Base-by-base conservation (phyloP, 352 stramenopile genomes). In the Salisapilia sapeloensis region DNA sequence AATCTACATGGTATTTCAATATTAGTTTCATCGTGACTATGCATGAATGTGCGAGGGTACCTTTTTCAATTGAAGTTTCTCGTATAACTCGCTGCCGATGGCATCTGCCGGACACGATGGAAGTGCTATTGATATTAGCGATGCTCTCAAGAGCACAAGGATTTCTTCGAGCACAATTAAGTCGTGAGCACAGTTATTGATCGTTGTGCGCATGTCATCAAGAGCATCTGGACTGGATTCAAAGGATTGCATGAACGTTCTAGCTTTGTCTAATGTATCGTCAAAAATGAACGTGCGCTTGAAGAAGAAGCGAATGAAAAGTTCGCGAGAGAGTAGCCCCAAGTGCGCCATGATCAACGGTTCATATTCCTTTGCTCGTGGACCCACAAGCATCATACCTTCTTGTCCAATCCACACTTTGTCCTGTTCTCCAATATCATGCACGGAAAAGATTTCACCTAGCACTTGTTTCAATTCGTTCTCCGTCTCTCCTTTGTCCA, bases 381-480 rank as follows among this genome's bases (percentile, higher is more conserved):
- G 86, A 0, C 90, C 90, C 14, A 85, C 82, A 21, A 97, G 60
- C 4, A 97, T 44, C 50, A 97, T 72, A 8, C 90, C 91, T 29
- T 96, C 71, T 2, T 75, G 74, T 4, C 93, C 92, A 47, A 98
- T 95, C 17, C 97, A 60, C 17, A 98, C 59, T 32, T 93, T 95
- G 50, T 98, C 92, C 50, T 97, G 81, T 21, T 94, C 61, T 20
- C 75, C 94, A 27, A 98, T 92, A 46, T 98, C 92, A 44, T 96
- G 97, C 2, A 92, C 91, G 8, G 82, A 90, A 52, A 94, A 76
- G 22, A 93, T 93, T 49, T 97, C 90, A 4, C 90, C 90, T 15
- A 97, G 53, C 12, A 96, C 60, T 42, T 95, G 78, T 55, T 97
- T 97, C 12, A 98, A 64, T 52, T 98, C 92, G 43, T 98, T 98